A percentile compares a stretch with the other conserved stretches of the same genome.
phyloP scores from a whole-genome alignment of 2,329 filamentous ascomycete species.

The Diaporthe vexans region DNA sequence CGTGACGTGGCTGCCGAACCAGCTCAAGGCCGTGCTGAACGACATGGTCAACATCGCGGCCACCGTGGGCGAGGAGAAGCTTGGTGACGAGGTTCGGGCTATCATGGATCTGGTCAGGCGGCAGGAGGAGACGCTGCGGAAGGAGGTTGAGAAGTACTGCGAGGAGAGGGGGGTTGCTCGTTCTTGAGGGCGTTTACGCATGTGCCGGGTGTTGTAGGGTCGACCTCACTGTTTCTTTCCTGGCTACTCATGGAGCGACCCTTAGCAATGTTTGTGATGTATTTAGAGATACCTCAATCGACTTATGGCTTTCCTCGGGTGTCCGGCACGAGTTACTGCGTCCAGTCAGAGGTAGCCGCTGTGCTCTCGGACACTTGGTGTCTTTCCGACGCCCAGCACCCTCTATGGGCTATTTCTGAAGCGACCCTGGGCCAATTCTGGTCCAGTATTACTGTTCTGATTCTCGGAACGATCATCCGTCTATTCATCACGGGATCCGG shows the following conservation, averaged over 20 bases:
- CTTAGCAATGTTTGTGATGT: not conserved
- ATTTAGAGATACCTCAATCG: not conserved
- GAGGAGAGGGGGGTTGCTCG: conserved; percentile 66
- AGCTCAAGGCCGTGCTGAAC: conserved; percentile 79
- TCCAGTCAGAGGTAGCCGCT: not conserved
- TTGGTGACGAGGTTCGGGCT: conserved; percentile 63
- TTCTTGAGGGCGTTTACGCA: conserved; percentile 10
- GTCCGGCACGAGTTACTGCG: not conserved
- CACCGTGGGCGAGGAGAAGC: conserved; percentile 59
- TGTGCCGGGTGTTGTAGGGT: not conserved
- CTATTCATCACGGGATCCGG: too few species aligned
- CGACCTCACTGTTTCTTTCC: not conserved
- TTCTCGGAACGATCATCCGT: not conserved
- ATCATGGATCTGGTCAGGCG: conserved; percentile 77
- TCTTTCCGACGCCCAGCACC: not conserved
- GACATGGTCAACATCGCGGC: conserved; percentile 74
- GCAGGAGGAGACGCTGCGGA: conserved; percentile 75
- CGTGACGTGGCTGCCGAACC: conserved; percentile 87
- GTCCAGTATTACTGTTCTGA: not conserved
- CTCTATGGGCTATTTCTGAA: not conserved
- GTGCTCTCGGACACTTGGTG: not conserved
- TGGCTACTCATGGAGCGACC: not conserved
- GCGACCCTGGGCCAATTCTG: too few species aligned
- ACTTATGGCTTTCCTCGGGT: not conserved
- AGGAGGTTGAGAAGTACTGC: conserved; percentile 84